These are phyloP conservation scores for Luffa aegyptiaca DNA, from an alignment of 306 rosid genomes.

Conservation along the genomic window DNA sequence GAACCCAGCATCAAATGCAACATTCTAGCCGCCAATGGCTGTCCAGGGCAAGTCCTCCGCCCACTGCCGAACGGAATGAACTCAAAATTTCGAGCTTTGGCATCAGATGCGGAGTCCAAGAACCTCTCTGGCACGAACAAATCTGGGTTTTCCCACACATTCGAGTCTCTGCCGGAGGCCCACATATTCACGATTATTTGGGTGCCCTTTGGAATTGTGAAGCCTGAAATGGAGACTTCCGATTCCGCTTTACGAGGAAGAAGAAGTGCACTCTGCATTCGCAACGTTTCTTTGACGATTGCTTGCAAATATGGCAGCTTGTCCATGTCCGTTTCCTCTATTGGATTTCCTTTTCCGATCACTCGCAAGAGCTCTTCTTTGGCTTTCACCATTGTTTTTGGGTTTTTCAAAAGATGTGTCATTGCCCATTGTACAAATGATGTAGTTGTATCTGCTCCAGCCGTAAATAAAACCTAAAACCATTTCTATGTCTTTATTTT, in stretches of 20 bases:
- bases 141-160: neutral
- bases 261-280: neutral
- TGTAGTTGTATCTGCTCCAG: neutral
- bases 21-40: slow-evolving; percentile 26
- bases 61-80: slow-evolving; percentile 32
- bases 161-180: slow-evolving; percentile 7
- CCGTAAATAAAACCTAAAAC: neutral
- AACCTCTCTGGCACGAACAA: slow-evolving; percentile 3
- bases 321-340: slow-evolving; percentile 7
- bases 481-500: too few relatives aligned
- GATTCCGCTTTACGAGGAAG: neutral
- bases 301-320: slow-evolving; percentile 9
- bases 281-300: neutral
- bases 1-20: slow-evolving; percentile 32
- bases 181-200: neutral
- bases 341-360: neutral
- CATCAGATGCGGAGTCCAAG: neutral
- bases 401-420: neutral
- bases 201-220: neutral
- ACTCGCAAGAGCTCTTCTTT: neutral
- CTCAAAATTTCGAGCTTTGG: slow-evolving; percentile 18
- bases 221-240: neutral
- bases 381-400: slow-evolving; percentile 1
- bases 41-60: slow-evolving; percentile 36
- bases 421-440: neutral